Percentiles rank a stretch among this genome's conserved stretches.
These are phyloP conservation scores for Clonostachys rosea DNA, from an alignment of 2,329 filamentous ascomycete species.

Conservation along the genomic window DNA sequence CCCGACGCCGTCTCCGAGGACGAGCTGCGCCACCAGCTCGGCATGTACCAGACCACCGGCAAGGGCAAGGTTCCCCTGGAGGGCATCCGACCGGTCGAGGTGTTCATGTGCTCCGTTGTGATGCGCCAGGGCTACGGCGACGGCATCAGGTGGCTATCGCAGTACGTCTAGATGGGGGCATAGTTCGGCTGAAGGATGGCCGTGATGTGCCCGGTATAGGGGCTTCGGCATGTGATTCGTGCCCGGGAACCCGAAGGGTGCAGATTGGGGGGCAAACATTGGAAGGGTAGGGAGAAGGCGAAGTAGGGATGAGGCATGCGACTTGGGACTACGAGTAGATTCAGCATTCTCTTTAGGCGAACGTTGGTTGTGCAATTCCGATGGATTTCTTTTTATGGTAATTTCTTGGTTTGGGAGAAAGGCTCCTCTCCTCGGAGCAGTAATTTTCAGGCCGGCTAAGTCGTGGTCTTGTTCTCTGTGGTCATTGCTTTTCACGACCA, in stretches of 20 bases:
- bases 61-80: constrained; percentile 93
- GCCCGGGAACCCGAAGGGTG: no score
- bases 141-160: constrained; percentile 85
- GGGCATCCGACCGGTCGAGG: constrained; percentile 90
- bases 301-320: constrained; percentile 5
- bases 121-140: constrained; percentile 96
- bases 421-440: no score
- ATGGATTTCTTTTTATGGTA: no score
- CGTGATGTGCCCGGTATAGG: no score
- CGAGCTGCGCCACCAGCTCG: constrained; percentile 85
- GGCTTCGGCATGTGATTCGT: neutral
- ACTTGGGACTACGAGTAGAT: constrained; percentile 17
- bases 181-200: constrained; percentile 3
- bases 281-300: constrained; percentile 1
- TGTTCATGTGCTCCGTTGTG: constrained; percentile 99
- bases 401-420: no score
- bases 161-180: constrained; percentile 69
- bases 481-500: no score
- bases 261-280: no score
- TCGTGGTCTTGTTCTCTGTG: no score
- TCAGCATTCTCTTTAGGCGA: constrained; percentile 27
- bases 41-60: constrained; percentile 92
- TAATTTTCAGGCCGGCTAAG: no score
- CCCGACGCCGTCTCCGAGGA: constrained; percentile 94
- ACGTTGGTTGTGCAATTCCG: constrained; percentile 23